Evolutionary conservation across 371 early-diverging fungal genomes (phyloP), one percentile per base, ranked within the genome.

Genomic region (Mucor lusitanicus): DNA sequence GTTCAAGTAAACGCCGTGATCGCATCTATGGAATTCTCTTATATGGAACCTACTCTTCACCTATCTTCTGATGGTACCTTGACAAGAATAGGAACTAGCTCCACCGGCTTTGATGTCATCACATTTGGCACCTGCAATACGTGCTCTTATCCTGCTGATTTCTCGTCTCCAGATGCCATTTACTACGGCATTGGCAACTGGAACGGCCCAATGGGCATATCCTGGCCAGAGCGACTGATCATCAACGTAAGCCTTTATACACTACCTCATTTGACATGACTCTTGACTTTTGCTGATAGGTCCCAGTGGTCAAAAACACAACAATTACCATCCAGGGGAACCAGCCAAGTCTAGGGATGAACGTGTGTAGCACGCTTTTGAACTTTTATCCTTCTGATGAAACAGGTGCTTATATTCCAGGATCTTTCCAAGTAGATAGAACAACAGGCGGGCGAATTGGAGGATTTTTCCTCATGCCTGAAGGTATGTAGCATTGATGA

Each of bases 351-450:
- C 42, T 39, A 4, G 73, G 71, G 0, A 59, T 64, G 17, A 9
- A 30, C 12, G 27, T 17, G 3, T 73, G 71, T n/a, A 61, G 28
- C 0, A 50, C 64, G 1, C 56, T 77, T 46, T 71, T 59, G 21
- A 77, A 77, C 48, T 69, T 74, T 7, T 77, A 74, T 15, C 71
- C 77, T 3, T 59, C 61, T 0, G 69, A 74, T 40, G 3, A n/a
- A 3, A 11, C 13, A 6, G 74, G 74, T 1, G 3, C 0, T 12
- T 12, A 33, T 8, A 12, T 58, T 40, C 6, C 74, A 64, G 32
- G 69, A 64, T 1, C 13, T 25, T 15, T 64, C 69, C 27, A 64
- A 55, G 2, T 25, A 61, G 4, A 13, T 19, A 59, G 77, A 50
- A 57, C 63, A 37, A 71, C 69, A 3, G 72, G 63, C 1, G 59